A percentile compares a stretch with the other conserved stretches of the same genome.
Evolutionary conservation across 73 alveolate species (phyloP).

Genomic region (Paramecium pentaurelia): DNA sequence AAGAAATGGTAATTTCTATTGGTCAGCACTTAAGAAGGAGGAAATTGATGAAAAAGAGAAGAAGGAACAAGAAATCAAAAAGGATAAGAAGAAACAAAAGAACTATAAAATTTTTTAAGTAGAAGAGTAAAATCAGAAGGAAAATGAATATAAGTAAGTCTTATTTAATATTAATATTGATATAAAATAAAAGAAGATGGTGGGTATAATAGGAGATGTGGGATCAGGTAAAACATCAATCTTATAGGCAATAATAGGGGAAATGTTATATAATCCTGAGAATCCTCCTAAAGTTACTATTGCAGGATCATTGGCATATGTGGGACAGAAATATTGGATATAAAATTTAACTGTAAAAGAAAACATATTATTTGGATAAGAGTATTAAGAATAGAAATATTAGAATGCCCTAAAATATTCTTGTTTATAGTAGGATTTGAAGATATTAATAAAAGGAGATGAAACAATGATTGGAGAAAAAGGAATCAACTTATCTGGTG

Average conservation of each 20-base stretch:
- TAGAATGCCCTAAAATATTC: slow-evolving; percentile 69
- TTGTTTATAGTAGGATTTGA: slow-evolving; percentile 73
- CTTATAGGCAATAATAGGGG: slow-evolving; percentile 53
- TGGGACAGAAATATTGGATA: slow-evolving; percentile 49
- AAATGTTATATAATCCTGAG: neutral
- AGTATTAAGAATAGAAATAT: slow-evolving; percentile 68
- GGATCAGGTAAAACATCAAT: slow-evolving; percentile 65
- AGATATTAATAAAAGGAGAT: slow-evolving; percentile 72
- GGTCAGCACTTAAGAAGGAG: slow-evolving; percentile 27
- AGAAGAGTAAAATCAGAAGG: neutral
- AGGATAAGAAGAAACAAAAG: neutral
- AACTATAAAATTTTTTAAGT: neutral
- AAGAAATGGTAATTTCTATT: slow-evolving; percentile 47
- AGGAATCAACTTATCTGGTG: slow-evolving; percentile 81
- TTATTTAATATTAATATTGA: slow-evolving; percentile 12
- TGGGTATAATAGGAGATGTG: slow-evolving; percentile 60
- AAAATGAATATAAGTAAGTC: neutral
- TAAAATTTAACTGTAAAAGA: slow-evolving; percentile 60
- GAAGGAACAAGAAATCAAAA: neutral
- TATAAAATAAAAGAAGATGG: neutral
- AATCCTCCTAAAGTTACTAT: neutral
- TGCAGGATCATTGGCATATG: slow-evolving; percentile 44
- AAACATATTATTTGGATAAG: slow-evolving; percentile 75
- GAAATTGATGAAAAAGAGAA: neutral
- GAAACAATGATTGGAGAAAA: slow-evolving; percentile 73